Conservation (phyloP, 495 filamentous ascomycete species). For the Choiromyces venosus region DNA sequence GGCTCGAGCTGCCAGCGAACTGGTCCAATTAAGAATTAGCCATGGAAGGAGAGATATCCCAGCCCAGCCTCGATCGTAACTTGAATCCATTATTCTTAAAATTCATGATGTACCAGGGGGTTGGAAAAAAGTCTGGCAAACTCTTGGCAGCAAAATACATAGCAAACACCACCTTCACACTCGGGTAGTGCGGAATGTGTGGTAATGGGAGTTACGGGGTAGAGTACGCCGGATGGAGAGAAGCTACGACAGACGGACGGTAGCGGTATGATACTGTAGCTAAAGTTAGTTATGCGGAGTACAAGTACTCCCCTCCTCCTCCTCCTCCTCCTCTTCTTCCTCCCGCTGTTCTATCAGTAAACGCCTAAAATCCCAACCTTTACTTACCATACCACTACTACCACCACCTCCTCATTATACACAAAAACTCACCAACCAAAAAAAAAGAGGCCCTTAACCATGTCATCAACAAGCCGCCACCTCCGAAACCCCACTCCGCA, state of each 20-base stretch:
- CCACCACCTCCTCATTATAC: not conserved
- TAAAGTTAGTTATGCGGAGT: not conserved
- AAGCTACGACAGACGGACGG: not conserved
- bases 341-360: not conserved
- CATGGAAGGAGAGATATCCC: too few species aligned
- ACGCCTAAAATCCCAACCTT: constrained; percentile 1
- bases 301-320: not conserved
- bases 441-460: constrained; percentile 16
- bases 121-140: too few species aligned
- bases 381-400: not conserved
- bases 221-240: not conserved
- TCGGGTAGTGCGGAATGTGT: too few species aligned
- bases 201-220: not conserved
- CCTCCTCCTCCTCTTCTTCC: not conserved
- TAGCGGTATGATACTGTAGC: not conserved
- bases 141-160: constrained; percentile 8
- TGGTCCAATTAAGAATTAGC: not conserved
- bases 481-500: constrained; percentile 42
- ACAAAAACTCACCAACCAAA: too few species aligned
- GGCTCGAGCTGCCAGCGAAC: not conserved
- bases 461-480: constrained; percentile 32
- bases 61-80: too few species aligned
- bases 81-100: constrained; percentile 15
- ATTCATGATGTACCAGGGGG: not conserved
- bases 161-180: too few species aligned